phyloP scores from a whole-genome alignment of 202 grass and related monocot species.

The Saccharum hybrid region DNA sequence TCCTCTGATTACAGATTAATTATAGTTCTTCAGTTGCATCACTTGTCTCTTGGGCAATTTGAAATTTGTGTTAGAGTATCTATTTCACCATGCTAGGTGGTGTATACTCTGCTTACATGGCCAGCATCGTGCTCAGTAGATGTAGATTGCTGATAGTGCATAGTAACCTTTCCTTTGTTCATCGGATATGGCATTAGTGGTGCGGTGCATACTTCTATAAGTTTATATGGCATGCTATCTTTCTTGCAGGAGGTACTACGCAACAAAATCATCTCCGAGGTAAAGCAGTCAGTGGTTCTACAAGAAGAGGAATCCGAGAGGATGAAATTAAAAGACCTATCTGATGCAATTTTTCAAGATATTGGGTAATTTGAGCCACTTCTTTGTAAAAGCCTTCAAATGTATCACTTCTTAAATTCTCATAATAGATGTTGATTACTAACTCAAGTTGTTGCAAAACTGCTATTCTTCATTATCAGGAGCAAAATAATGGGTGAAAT shows the following conservation, averaged over 20 bases:
- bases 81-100: slow-evolving; percentile 7
- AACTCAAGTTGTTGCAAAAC: slow-evolving; percentile 10
- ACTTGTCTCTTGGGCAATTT: not conserved
- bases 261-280: slow-evolving; percentile 67
- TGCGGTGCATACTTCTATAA: not conserved
- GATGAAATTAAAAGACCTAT: slow-evolving; percentile 87
- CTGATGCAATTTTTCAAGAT: slow-evolving; percentile 87
- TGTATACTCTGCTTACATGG: not conserved
- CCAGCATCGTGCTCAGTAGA: not conserved
- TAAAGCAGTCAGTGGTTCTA: slow-evolving; percentile 80
- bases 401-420: not conserved
- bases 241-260: slow-evolving; percentile 69
- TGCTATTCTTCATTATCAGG: slow-evolving; percentile 51
- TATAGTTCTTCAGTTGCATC: not conserved
- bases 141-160: not conserved
- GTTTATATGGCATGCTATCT: slow-evolving; percentile 40
- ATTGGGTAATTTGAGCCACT: slow-evolving; percentile 60
- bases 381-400: slow-evolving; percentile 15
- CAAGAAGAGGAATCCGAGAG: slow-evolving; percentile 80
- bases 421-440: slow-evolving; percentile 8
- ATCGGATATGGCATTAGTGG: slow-evolving; percentile 12
- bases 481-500: slow-evolving; percentile 95
- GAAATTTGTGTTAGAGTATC: slow-evolving; percentile 14
- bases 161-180: not conserved
- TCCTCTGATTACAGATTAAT: not conserved